Conservation (phyloP, 352 stramenopile genomes). For the Globisporangium canariense region DNA sequence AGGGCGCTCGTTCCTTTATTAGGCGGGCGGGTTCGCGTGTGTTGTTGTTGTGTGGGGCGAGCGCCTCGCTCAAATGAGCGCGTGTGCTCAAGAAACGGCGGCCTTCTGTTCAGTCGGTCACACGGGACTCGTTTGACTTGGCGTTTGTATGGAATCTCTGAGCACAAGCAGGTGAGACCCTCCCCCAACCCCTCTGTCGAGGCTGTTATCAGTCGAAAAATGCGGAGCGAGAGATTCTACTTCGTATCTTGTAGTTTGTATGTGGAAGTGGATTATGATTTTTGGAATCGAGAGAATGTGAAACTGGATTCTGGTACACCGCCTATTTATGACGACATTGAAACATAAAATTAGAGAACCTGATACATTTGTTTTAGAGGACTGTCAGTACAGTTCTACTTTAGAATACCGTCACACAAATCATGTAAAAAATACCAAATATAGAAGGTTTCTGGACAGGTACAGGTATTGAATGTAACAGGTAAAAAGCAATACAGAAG, state of each 20-base stretch:
- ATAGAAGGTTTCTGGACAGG: no score
- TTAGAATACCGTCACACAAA: no score
- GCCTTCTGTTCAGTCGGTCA: neutral
- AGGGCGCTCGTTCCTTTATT: neutral
- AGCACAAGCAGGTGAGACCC: neutral
- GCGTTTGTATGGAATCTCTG: neutral
- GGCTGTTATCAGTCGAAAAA: neutral
- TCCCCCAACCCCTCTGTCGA: neutral
- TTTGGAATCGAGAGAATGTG: no score
- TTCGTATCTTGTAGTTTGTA: neutral
- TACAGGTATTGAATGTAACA: no score
- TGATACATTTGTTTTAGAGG: no score
- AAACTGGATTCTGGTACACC: no score
- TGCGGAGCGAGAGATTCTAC: neutral
- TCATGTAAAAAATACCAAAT: no score
- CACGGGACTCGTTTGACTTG: neutral
- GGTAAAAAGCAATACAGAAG: no score
- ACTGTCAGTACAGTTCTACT: no score
- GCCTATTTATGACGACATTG: no score
- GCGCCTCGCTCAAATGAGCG: constrained; percentile 1
- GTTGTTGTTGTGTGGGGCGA: neutral
- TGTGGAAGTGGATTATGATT: neutral
- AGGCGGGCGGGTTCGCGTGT: neutral
- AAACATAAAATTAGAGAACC: no score
- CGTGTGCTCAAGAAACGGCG: neutral